Evolutionary conservation across 2,329 filamentous ascomycete genomes (phyloP).

Genomic region (Neonectria faginata): DNA sequence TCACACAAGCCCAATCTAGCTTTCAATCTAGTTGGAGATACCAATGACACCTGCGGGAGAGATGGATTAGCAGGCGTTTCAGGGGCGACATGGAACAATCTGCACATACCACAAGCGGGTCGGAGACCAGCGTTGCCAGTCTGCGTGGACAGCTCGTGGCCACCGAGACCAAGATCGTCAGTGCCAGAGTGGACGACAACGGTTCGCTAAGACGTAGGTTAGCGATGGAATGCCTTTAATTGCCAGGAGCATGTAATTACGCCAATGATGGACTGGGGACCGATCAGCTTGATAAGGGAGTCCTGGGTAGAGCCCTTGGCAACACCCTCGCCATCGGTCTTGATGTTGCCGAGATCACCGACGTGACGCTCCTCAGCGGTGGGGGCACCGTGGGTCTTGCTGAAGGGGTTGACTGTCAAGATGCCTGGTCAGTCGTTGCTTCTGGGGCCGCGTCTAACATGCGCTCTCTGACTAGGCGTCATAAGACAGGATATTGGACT

Average conservation of each 20-base stretch:
- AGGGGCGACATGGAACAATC: background rate
- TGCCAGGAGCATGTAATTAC: slow-evolving; percentile 61
- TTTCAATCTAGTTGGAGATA: slow-evolving; percentile 74
- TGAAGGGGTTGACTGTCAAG: slow-evolving; percentile 87
- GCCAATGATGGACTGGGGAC: slow-evolving; percentile 93
- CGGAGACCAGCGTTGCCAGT: slow-evolving; percentile 95
- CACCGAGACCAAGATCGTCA: slow-evolving; percentile 95
- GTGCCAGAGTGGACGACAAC: slow-evolving; percentile 95
- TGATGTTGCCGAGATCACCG: slow-evolving; percentile 96
- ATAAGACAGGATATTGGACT: slow-evolving; percentile 51
- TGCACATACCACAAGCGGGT: slow-evolving; percentile 87
- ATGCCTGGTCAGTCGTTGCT: slow-evolving; percentile 27
- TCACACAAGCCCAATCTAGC: slow-evolving; percentile 21
- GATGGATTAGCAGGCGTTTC: slow-evolving; percentile 27
- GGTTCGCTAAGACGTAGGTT: slow-evolving; percentile 74
- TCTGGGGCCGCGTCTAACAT: background rate
- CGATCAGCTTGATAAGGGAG: slow-evolving; percentile 93
- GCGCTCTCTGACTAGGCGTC: background rate
- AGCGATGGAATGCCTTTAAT: background rate
- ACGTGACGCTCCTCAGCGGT: slow-evolving; percentile 88
- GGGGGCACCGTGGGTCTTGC: slow-evolving; percentile 92
- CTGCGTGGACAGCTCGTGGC: slow-evolving; percentile 95
- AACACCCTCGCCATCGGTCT: slow-evolving; percentile 93
- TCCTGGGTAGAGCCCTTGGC: slow-evolving; percentile 84
- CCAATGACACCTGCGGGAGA: slow-evolving; percentile 80